Conservation (phyloP, 352 stramenopile genomes). For the Globisporangium splendens region DNA sequence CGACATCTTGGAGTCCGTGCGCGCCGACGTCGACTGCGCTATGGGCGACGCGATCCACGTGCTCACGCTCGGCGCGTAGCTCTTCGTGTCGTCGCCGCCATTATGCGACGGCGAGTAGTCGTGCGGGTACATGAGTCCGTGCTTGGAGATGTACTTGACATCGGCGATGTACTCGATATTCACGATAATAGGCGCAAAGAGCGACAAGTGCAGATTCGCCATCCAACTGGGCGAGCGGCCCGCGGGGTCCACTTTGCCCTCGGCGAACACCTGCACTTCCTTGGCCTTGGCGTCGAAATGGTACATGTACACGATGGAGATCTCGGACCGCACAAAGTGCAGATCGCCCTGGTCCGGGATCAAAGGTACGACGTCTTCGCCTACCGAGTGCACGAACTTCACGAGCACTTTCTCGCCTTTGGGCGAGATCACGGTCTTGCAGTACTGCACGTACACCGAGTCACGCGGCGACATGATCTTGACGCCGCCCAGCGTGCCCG, state of each 20-base stretch:
- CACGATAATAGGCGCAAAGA: slow-evolving; percentile 58
- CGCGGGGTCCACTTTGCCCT: slow-evolving; percentile 51
- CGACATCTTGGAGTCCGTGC: slow-evolving; percentile 7
- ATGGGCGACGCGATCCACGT: slow-evolving; percentile 25
- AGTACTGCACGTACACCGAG: slow-evolving; percentile 60
- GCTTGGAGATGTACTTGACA: slow-evolving; percentile 82
- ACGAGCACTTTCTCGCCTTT: slow-evolving; percentile 55
- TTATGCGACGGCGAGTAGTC: slow-evolving; percentile 4
- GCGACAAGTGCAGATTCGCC: slow-evolving; percentile 54
- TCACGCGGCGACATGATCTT: slow-evolving; percentile 61
- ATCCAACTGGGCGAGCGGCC: slow-evolving; percentile 47
- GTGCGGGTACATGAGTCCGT: slow-evolving; percentile 65
- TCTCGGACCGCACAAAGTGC: slow-evolving; percentile 46
- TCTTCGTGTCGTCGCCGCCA: neutral
- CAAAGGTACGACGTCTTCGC: slow-evolving; percentile 37
- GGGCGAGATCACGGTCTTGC: slow-evolving; percentile 36
- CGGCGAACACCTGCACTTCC: slow-evolving; percentile 63
- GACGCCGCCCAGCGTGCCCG: slow-evolving; percentile 28
- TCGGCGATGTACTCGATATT: slow-evolving; percentile 66
- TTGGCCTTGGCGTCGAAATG: slow-evolving; percentile 45
- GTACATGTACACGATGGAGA: slow-evolving; percentile 68
- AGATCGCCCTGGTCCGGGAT: slow-evolving; percentile 23
- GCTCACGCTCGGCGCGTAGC: slow-evolving; percentile 27
- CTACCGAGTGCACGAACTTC: slow-evolving; percentile 58
- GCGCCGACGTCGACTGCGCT: slow-evolving; percentile 8